Base-by-base conservation (phyloP, 805 yeast species). In the Candida hungchunana region DNA sequence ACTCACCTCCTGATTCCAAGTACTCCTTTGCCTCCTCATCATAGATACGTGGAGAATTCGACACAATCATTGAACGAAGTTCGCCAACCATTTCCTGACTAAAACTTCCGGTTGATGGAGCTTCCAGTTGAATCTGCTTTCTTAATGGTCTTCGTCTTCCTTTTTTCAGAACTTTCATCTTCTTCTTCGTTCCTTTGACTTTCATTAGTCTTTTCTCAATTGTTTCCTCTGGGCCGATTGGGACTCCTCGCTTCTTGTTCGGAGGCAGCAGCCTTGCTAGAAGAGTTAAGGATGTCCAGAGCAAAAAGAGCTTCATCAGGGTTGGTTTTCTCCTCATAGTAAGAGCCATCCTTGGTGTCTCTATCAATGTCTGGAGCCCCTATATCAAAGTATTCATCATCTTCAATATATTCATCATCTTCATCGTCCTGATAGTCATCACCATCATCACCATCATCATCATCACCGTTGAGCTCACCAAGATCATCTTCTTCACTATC, bases 401-500 rank as follows among this genome's bases (percentile, higher is more conserved):
- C 18, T 18, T 12, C 36, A 26, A 13, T 31, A 23, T 29, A 23
- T 17, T 15, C 18, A 12, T 30, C 32, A 31, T 26, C n/a, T 7
- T 32, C 26, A 15, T 15, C 19, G 14, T 19, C 32, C 11, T 12
- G 16, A 16, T 21, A n/a, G 13, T 28, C 34, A 4, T 39, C 41
- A 10, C 34, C 35, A 4, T 37, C 37, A 4, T 33, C 34, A 4
- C 37, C 34, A 7, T 36, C 31, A 18, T 22, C 37, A 7, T 32
- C 37, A 4, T 42, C 42, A 10, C 47, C 48, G 12, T 42, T 50
- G 15, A 36, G 42, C 5, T 37, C 41, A 18, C 24, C 37, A 3
- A 42, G 48, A 14, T 39, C 40, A 3, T 46, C 51, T 12, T 43
- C 42, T 2, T 39, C 40, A 13, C 36, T 32, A 7, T 42, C 42